Percentiles rank a stretch among this genome's conserved stretches.
Conservation (phyloP, 192 early-diverging fungal species). For the Linnemannia exigua region DNA sequence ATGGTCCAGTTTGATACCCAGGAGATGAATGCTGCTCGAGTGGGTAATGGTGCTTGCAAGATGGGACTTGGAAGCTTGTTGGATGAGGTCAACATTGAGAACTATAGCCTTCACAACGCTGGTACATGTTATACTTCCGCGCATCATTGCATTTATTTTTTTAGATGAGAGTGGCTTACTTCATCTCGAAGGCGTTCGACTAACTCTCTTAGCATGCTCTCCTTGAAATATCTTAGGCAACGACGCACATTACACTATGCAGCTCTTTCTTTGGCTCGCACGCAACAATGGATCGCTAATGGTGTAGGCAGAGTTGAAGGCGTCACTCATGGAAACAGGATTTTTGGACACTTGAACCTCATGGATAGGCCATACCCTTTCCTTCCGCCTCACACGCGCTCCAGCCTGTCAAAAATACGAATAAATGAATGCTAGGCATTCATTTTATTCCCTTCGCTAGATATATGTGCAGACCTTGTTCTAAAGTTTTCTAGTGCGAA, state of each 20-base stretch:
- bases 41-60: slow-evolving; percentile 42
- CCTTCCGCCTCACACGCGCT: too few species aligned
- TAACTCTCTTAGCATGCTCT: not conserved
- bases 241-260: slow-evolving; percentile 68
- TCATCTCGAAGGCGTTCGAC: too few species aligned
- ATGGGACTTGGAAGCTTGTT: slow-evolving; percentile 59
- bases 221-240: slow-evolving; percentile 61
- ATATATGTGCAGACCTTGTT: too few species aligned
- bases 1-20: slow-evolving; percentile 63
- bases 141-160: too few species aligned
- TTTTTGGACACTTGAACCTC: not conserved
- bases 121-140: too few species aligned
- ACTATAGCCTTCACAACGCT: slow-evolving; percentile 68
- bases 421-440: too few species aligned
- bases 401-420: too few species aligned
- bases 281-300: slow-evolving; percentile 19
- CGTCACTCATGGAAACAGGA: not conserved
- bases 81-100: slow-evolving; percentile 60
- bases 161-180: too few species aligned
- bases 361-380: too few species aligned
- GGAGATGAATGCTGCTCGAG: slow-evolving; percentile 58
- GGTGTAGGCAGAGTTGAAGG: not conserved
- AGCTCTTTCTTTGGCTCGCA: slow-evolving; percentile 50
- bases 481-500: too few species aligned
- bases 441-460: too few species aligned